These are phyloP conservation scores for Dissophora globulifera DNA, from an alignment of 192 early-diverging fungal species.

Conservation along the genomic window DNA sequence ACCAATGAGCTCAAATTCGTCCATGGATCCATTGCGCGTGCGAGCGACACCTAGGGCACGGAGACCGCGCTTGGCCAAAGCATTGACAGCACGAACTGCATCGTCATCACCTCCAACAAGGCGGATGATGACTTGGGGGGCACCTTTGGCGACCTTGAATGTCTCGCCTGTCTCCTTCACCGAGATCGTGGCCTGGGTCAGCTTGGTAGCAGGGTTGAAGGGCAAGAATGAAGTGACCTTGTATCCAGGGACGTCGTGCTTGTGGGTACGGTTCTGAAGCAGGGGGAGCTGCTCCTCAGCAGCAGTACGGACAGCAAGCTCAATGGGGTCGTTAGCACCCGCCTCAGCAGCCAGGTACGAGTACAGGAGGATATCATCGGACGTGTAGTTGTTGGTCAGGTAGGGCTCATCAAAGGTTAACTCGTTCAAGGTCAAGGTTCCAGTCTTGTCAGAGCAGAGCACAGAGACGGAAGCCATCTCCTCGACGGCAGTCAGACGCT, in stretches of 20 bases:
- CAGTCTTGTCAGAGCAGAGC: conserved; percentile 89
- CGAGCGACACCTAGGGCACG: conserved; percentile 93
- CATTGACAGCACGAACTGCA: conserved; percentile 83
- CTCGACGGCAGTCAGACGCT: conserved; percentile 94
- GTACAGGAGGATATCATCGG: conserved; percentile 84
- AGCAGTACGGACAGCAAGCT: conserved; percentile 86
- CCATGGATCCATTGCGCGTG: conserved; percentile 73
- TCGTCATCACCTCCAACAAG: conserved; percentile 86
- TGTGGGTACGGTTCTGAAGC: conserved; percentile 63
- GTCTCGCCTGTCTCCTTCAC: conserved; percentile 80
- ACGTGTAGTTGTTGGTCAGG: conserved; percentile 69
- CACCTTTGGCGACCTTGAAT: conserved; percentile 93
- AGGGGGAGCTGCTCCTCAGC: conserved; percentile 77
- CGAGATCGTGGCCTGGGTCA: conserved; percentile 89
- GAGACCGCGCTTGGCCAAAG: conserved; percentile 81
- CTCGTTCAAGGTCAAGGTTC: conserved; percentile 94
- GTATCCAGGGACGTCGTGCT: conserved; percentile 85
- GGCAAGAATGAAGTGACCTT: conserved; percentile 92
- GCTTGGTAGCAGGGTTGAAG: conserved; percentile 94
- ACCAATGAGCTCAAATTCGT: conserved; percentile 84
- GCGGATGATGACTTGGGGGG: conserved; percentile 90
- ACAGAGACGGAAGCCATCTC: conserved; percentile 93
- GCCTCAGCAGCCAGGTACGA: conserved; percentile 89
- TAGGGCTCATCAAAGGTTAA: conserved; percentile 93
- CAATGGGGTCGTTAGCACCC: conserved; percentile 93